Evolutionary conservation across 805 yeast species (phyloP).

Genomic region (Sugiyamaella chiloensis): DNA sequence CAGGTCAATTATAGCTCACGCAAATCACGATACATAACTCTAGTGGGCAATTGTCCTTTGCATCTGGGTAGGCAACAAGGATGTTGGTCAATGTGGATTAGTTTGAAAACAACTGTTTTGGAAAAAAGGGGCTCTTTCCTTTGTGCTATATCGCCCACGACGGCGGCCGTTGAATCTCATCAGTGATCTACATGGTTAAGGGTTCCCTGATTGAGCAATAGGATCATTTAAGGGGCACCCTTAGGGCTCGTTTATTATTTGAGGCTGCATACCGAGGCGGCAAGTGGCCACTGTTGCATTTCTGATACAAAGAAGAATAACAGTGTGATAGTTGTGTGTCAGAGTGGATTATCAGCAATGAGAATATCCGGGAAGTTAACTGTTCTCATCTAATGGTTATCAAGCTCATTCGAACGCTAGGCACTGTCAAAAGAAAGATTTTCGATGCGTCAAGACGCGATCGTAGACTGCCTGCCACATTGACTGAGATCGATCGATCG

Average conservation of each 20-base stretch:
- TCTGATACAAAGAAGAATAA: background rate
- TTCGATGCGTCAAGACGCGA: background rate
- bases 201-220: background rate
- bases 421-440: background rate
- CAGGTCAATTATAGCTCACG: background rate
- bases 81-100: background rate
- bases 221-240: background rate
- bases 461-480: background rate
- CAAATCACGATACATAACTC: too few species aligned
- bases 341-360: background rate
- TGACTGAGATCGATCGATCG: constrained; percentile 4
- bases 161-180: background rate
- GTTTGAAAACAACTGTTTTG: background rate
- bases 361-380: background rate
- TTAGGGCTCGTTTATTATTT: constrained; percentile 1
- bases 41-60: too few species aligned
- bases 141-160: background rate
- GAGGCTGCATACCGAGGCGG: constrained; percentile 1
- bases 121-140: background rate
- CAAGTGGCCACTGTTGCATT: background rate
- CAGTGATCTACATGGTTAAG: background rate
- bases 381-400: background rate
- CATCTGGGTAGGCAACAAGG: background rate
- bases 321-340: background rate
- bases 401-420: background rate